These are phyloP conservation scores for Kodamaea sp. DNA, from an alignment of 1,139 yeast genomes.

Conservation along the genomic window DNA sequence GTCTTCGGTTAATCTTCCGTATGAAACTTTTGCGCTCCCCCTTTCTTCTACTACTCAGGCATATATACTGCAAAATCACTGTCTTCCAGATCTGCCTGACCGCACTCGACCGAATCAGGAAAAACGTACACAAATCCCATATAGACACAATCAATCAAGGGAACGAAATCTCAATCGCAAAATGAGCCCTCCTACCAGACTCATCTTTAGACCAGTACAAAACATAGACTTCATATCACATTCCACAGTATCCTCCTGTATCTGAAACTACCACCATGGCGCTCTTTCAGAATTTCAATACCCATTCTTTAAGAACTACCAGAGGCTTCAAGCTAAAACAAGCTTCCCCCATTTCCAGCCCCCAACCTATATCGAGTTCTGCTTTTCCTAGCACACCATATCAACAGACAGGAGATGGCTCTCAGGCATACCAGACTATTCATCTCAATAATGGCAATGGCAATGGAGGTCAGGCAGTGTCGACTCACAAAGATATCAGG, in stretches of 20 bases:
- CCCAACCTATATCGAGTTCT: constrained; percentile 38
- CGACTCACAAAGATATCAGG: constrained; percentile 71
- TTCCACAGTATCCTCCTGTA: neutral
- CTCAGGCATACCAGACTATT: constrained; percentile 21
- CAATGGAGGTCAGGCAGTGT: constrained; percentile 41
- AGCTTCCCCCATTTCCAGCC: constrained; percentile 43
- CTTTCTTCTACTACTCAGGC: too few relatives aligned
- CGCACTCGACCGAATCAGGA: constrained; percentile 2
- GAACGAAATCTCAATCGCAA: too few relatives aligned
- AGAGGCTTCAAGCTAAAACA: constrained; percentile 54
- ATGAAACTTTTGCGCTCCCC: too few relatives aligned
- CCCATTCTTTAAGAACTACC: constrained; percentile 55
- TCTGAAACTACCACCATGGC: constrained; percentile 31
- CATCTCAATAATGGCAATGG: constrained; percentile 13
- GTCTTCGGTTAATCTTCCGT: too few relatives aligned
- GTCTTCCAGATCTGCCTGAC: too few relatives aligned
- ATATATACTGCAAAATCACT: too few relatives aligned
- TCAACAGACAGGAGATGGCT: constrained; percentile 27
- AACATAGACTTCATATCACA: neutral
- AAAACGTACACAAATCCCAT: constrained; percentile 4
- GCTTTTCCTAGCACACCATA: constrained; percentile 36
- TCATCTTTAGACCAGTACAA: neutral
- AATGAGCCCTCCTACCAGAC: neutral
- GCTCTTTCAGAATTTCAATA: constrained; percentile 59
- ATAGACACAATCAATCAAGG: too few relatives aligned